These are phyloP conservation scores for Domatiomyces globalis DNA, from an alignment of 2,329 filamentous ascomycete species.

Conservation along the genomic window DNA sequence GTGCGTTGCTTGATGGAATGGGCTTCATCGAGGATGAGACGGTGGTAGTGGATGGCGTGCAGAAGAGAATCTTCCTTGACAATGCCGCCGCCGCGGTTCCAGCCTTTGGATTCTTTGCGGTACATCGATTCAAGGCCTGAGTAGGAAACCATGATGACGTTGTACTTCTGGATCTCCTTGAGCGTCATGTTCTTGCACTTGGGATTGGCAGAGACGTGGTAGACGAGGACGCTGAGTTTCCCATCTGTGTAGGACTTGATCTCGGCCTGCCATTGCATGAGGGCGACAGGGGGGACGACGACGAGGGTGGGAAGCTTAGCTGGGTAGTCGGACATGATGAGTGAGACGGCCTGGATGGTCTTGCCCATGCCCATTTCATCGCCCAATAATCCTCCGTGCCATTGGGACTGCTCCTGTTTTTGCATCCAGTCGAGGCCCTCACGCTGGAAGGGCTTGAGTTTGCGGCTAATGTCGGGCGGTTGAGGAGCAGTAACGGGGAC, in stretches of 20 bases:
- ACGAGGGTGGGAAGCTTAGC: constrained; percentile 71
- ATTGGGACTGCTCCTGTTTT: constrained; percentile 70
- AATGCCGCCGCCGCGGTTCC: constrained; percentile 62
- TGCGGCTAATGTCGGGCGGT: constrained; percentile 63
- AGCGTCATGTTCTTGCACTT: constrained; percentile 65
- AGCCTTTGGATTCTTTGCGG: constrained; percentile 83
- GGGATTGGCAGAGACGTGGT: constrained; percentile 64
- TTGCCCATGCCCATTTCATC: constrained; percentile 99
- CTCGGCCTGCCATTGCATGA: constrained; percentile 89
- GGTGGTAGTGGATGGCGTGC: constrained; percentile 75
- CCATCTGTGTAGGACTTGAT: constrained; percentile 71
- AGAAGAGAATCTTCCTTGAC: constrained; percentile 68
- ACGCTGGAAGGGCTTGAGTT: constrained; percentile 83
- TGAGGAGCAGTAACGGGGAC: constrained; percentile 52
- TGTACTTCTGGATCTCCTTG: constrained; percentile 63
- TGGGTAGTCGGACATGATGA: constrained; percentile 96
- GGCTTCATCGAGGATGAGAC: constrained; percentile 85
- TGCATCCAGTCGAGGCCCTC: constrained; percentile 92
- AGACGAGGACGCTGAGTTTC: constrained; percentile 77
- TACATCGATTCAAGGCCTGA: constrained; percentile 73
- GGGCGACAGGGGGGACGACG: constrained; percentile 76
- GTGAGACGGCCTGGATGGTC: constrained; percentile 91
- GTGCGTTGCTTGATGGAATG: constrained; percentile 77
- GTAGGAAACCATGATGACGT: constrained; percentile 94
- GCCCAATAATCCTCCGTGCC: constrained; percentile 78